Percentiles rank a stretch among this genome's conserved stretches.
phyloP scores from a whole-genome alignment of 2,329 filamentous ascomycete species.

The Alternaria rosae region DNA sequence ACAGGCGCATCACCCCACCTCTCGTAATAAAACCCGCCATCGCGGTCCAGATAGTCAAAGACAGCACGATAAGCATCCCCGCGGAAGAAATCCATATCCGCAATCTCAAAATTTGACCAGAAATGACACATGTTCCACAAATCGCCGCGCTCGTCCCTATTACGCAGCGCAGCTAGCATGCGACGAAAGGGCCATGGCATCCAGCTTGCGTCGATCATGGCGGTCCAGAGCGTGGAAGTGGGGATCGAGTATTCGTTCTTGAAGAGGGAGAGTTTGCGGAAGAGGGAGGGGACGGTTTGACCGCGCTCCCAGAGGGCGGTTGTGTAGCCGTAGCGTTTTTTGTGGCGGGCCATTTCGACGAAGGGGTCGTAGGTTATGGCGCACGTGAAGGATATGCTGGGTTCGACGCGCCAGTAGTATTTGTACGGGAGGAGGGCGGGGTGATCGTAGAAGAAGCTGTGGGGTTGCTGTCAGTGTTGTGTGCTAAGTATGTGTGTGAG shows the following conservation, averaged over 20 bases:
- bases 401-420: slow-evolving; percentile 97
- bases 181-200: slow-evolving; percentile 25
- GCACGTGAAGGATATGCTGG: slow-evolving; percentile 97
- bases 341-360: slow-evolving; percentile 91
- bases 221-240: slow-evolving; percentile 22
- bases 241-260: slow-evolving; percentile 12
- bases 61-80: slow-evolving; percentile 88
- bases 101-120: slow-evolving; percentile 98
- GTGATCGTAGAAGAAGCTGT: slow-evolving; percentile 85
- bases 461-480: neutral
- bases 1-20: slow-evolving; percentile 93
- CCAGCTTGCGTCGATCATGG: slow-evolving; percentile 21
- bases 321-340: slow-evolving; percentile 97
- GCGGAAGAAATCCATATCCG: slow-evolving; percentile 88
- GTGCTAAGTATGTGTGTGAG: neutral
- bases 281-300: slow-evolving; percentile 75
- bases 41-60: slow-evolving; percentile 75
- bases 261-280: slow-evolving; percentile 24
- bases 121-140: slow-evolving; percentile 97
- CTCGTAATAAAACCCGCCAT: slow-evolving; percentile 25
- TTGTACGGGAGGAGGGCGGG: slow-evolving; percentile 78
- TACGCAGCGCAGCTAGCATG: slow-evolving; percentile 21
- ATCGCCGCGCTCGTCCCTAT: slow-evolving; percentile 77
- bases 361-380: slow-evolving; percentile 97
- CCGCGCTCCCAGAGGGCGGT: slow-evolving; percentile 94